Evolutionary conservation across 208 protist species (phyloP).

Genomic region (Acanthamoeba culbertsoni): DNA sequence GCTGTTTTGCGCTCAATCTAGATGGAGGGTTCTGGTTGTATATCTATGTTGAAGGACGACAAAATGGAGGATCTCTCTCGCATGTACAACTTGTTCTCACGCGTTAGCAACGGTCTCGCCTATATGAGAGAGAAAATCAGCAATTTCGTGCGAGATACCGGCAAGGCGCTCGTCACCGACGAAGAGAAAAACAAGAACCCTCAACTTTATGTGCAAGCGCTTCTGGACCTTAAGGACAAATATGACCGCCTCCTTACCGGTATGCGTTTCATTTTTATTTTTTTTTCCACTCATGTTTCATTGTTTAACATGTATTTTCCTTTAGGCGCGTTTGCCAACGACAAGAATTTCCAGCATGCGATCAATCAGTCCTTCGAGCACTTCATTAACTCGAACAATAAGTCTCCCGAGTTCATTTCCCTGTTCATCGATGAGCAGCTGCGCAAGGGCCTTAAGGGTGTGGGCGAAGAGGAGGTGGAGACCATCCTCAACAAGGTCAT

Average conservation of each 20-base stretch:
- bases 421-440: constrained; percentile 86
- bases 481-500: constrained; percentile 81
- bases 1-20: constrained; percentile 60
- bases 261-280: background rate
- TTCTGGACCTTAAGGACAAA: constrained; percentile 83
- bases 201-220: constrained; percentile 68
- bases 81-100: constrained; percentile 82
- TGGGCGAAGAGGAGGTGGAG: constrained; percentile 85
- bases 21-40: constrained; percentile 81
- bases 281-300: background rate
- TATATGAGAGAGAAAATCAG: constrained; percentile 72
- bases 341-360: constrained; percentile 75
- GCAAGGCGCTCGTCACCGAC: constrained; percentile 66
- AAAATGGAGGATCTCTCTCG: constrained; percentile 78
- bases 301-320: background rate
- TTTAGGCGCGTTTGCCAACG: constrained; percentile 71
- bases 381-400: constrained; percentile 82
- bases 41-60: constrained; percentile 79
- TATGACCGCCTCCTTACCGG: constrained; percentile 72
- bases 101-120: constrained; percentile 69
- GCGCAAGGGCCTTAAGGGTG: constrained; percentile 77
- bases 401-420: constrained; percentile 85
- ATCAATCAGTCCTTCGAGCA: constrained; percentile 79
- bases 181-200: constrained; percentile 66
- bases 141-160: constrained; percentile 73